phyloP scores from a whole-genome alignment of 2,329 filamentous ascomycete genomes.

The Fusarium guadeloupense region DNA sequence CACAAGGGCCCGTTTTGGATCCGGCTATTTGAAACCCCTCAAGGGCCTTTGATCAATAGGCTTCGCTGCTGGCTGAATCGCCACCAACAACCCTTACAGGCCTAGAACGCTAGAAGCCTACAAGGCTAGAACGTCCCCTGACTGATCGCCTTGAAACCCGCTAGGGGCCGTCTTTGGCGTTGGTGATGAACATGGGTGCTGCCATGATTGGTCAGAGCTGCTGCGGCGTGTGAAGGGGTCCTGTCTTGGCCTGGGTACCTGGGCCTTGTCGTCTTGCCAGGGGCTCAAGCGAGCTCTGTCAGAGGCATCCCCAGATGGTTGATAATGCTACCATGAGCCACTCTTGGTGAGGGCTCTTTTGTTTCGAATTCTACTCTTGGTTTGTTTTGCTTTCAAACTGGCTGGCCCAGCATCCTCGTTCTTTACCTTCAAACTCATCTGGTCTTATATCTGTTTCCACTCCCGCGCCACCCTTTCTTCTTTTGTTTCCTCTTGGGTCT shows the following conservation, averaged over 20 bases:
- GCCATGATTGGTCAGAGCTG: slow-evolving; percentile 11
- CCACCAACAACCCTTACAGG: slow-evolving; percentile 19
- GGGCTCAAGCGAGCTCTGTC: slow-evolving; percentile 38
- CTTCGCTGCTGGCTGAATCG: slow-evolving; percentile 12
- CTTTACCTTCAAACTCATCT: slow-evolving; percentile 5
- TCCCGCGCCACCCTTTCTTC: slow-evolving; percentile 25
- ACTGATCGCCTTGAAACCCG: slow-evolving; percentile 37
- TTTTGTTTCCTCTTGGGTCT: slow-evolving; percentile 29
- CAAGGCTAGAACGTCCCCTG: slow-evolving; percentile 26
- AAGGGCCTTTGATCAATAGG: slow-evolving; percentile 24
- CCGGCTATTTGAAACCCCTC: slow-evolving; percentile 32
- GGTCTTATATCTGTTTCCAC: slow-evolving; percentile 30
- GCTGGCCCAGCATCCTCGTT: slow-evolving; percentile 37
- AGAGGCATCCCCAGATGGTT: slow-evolving; percentile 34
- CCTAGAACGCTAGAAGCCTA: slow-evolving; percentile 26
- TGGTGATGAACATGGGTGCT: slow-evolving; percentile 17
- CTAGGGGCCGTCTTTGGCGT: slow-evolving; percentile 29
- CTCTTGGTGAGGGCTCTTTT: slow-evolving; percentile 33
- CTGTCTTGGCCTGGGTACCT: too few relatives aligned
- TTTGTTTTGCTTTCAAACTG: slow-evolving; percentile 35
- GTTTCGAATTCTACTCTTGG: slow-evolving; percentile 37
- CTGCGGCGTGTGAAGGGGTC: not conserved
- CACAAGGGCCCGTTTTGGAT: slow-evolving; percentile 32
- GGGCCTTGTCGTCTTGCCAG: slow-evolving; percentile 20
- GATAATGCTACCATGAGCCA: slow-evolving; percentile 38